phyloP scores from a whole-genome alignment of 306 rosid species.

The Acacia confusa region DNA sequence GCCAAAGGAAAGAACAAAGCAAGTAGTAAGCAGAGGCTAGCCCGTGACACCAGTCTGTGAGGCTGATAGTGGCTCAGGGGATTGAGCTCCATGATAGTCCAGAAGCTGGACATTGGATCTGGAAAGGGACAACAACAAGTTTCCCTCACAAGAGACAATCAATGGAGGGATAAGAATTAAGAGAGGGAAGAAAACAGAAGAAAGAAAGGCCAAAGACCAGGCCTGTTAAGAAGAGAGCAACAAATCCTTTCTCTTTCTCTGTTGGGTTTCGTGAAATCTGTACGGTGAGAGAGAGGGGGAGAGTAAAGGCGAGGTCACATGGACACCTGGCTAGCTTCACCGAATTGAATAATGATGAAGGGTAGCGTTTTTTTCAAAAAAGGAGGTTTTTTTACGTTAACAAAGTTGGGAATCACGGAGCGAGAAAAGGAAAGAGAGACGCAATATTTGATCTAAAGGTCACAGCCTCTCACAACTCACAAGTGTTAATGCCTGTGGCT shows the following conservation, averaged over 20 bases:
- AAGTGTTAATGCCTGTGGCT: slow-evolving; percentile 7
- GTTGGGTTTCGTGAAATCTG: slow-evolving; percentile 25
- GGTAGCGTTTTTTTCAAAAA: slow-evolving; percentile 49
- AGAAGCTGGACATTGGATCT: slow-evolving; percentile 42
- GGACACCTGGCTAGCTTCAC: slow-evolving; percentile 60
- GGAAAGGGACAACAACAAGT: background rate
- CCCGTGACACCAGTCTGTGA: slow-evolving; percentile 43
- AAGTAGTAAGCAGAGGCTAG: slow-evolving; percentile 41
- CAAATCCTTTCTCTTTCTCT: background rate
- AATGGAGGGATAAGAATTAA: slow-evolving; percentile 3
- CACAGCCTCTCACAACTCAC: slow-evolving; percentile 2
- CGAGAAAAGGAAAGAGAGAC: background rate
- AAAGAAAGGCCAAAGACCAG: background rate
- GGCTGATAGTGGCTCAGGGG: slow-evolving; percentile 33
- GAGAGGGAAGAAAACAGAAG: background rate
- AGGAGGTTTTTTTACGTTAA: slow-evolving; percentile 32
- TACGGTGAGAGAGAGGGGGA: slow-evolving; percentile 18
- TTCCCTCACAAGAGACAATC: slow-evolving; percentile 6
- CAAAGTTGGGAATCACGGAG: slow-evolving; percentile 44
- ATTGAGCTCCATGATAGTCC: slow-evolving; percentile 37
- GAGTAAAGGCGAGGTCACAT: slow-evolving; percentile 46
- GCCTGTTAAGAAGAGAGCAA: background rate
- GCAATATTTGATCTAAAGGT: background rate
- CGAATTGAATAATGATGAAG: slow-evolving; percentile 44
- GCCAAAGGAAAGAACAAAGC: slow-evolving; percentile 50